Conservation (phyloP, 2,329 filamentous ascomycete species). For the Gremmenia infestans region DNA sequence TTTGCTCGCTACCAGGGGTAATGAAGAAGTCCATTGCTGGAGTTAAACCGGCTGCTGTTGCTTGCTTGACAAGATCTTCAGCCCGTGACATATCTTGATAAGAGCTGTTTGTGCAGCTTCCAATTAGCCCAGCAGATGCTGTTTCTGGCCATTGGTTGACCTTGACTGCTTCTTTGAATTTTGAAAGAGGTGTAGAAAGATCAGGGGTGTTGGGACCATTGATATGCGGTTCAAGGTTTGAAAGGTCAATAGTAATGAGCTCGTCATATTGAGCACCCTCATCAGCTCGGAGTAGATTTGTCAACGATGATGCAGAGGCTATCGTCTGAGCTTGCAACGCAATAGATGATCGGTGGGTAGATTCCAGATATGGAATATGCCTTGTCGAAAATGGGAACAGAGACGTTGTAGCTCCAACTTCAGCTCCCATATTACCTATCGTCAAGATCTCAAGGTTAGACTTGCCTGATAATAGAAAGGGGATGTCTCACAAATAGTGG, state of each 20-base stretch:
- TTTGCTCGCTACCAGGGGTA: slow-evolving; percentile 95
- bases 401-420: slow-evolving; percentile 86
- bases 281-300: slow-evolving; percentile 71
- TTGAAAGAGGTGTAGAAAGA: slow-evolving; percentile 94
- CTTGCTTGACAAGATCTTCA: slow-evolving; percentile 86
- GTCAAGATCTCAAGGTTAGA: slow-evolving; percentile 40
- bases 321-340: slow-evolving; percentile 62
- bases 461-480: slow-evolving; percentile 48
- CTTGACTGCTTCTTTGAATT: slow-evolving; percentile 92
- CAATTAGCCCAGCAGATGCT: slow-evolving; percentile 93
- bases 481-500: slow-evolving; percentile 67
- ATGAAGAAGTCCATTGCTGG: slow-evolving; percentile 90
- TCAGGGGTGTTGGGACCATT: slow-evolving; percentile 99
- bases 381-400: slow-evolving; percentile 88
- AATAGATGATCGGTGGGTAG: slow-evolving; percentile 64
- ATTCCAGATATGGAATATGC: slow-evolving; percentile 78
- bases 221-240: slow-evolving; percentile 92
- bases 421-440: slow-evolving; percentile 39
- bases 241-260: slow-evolving; percentile 92
- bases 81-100: slow-evolving; percentile 90
- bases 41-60: slow-evolving; percentile 88
- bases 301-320: slow-evolving; percentile 36
- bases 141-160: slow-evolving; percentile 95
- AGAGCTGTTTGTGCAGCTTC: slow-evolving; percentile 92
- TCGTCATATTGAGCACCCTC: slow-evolving; percentile 93